A percentile compares a stretch with the other conserved stretches of the same genome.
These are phyloP conservation scores for Serendipita sp. DNA, from an alignment of 768 basidiomycete species.

Conservation along the genomic window DNA sequence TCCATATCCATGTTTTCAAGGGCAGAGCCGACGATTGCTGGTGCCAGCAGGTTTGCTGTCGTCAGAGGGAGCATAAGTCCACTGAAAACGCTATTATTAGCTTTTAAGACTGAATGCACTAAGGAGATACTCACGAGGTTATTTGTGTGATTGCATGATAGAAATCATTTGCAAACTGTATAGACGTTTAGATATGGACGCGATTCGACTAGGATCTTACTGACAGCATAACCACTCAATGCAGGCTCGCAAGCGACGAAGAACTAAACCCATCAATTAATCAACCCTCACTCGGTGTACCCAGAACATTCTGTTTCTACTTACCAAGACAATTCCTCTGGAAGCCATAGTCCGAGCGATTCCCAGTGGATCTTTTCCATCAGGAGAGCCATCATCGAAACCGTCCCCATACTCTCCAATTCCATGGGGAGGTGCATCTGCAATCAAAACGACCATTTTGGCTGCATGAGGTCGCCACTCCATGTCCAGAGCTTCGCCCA, in stretches of 20 bases:
- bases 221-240: constrained; percentile 75
- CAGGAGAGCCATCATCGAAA: constrained; percentile 86
- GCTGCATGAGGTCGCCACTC: constrained; percentile 79
- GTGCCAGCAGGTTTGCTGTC: constrained; percentile 83
- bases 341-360: constrained; percentile 80
- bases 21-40: constrained; percentile 92
- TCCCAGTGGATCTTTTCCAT: constrained; percentile 80
- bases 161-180: constrained; percentile 4
- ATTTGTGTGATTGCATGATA: constrained; percentile 6
- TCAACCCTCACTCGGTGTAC: constrained; percentile 3
- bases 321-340: constrained; percentile 76
- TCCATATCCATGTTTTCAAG: constrained; percentile 99
- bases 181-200: neutral
- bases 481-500: constrained; percentile 75
- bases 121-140: neutral
- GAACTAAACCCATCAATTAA: constrained; percentile 38
- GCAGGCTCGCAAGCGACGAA: constrained; percentile 99
- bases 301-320: constrained; percentile 16
- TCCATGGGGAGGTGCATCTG: constrained; percentile 95
- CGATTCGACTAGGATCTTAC: constrained; percentile 15
- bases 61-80: constrained; percentile 93
- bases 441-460: constrained; percentile 94
- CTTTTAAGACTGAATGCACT: no score
- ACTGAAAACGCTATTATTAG: neutral
- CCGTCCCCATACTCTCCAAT: constrained; percentile 96